Evolutionary conservation across 1,284 basidiomycete genomes (phyloP).

Genomic region (Sphagnurus paluster): DNA sequence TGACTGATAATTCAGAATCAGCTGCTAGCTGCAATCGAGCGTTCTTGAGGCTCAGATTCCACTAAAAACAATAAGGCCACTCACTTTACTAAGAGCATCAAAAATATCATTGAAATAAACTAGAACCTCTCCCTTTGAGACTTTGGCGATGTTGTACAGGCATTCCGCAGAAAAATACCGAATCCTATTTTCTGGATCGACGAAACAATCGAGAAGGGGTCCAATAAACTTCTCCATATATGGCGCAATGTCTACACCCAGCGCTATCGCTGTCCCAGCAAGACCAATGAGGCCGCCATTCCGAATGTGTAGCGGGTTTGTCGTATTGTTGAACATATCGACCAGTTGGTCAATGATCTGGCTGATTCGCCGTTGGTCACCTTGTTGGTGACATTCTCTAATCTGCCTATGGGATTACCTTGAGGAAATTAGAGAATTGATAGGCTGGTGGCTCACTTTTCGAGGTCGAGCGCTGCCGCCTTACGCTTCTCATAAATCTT

Average conservation of each 20-base stretch:
- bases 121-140: conserved; percentile 95
- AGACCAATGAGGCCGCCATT: conserved; percentile 97
- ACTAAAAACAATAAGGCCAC: conserved; percentile 22
- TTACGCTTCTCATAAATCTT: conserved; percentile 96
- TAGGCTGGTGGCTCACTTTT: conserved; percentile 63
- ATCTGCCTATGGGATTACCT: conserved; percentile 60
- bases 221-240: conserved; percentile 94
- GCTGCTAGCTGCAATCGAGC: conserved; percentile 75
- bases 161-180: conserved; percentile 98
- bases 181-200: conserved; percentile 93
- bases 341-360: conserved; percentile 94
- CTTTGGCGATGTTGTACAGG: conserved; percentile 98
- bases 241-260: conserved; percentile 90
- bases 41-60: conserved; percentile 1
- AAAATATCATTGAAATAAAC: conserved; percentile 99
- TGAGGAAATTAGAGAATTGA: conserved; percentile 4
- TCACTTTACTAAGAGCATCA: conserved; percentile 93
- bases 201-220: conserved; percentile 91
- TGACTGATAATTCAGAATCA: conserved; percentile 95
- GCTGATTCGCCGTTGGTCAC: conserved; percentile 80
- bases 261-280: conserved; percentile 93
- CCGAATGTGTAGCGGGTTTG: conserved; percentile 84
- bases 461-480: conserved; percentile 91
- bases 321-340: conserved; percentile 83
- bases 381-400: conserved; percentile 80